Evolutionary conservation across 768 basidiomycete genomes (phyloP).

Genomic region (Tricholoma sp.): DNA sequence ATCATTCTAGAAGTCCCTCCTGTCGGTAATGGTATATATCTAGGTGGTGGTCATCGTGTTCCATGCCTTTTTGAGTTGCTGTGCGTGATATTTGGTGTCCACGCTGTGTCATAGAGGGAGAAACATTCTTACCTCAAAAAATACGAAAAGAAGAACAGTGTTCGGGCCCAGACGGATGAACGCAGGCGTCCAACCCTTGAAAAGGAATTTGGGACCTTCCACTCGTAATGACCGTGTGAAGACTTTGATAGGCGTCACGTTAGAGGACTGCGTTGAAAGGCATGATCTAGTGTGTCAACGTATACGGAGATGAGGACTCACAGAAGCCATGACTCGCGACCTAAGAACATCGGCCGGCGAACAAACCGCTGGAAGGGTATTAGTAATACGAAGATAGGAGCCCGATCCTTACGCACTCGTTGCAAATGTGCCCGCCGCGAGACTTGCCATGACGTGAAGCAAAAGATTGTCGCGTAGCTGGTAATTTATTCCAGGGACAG

Average conservation of each 20-base stretch:
- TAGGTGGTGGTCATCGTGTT: slow-evolving; percentile 15
- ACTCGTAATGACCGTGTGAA: slow-evolving; percentile 55
- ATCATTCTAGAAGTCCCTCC: background rate
- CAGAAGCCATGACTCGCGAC: slow-evolving; percentile 75
- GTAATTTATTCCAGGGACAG: slow-evolving; percentile 50
- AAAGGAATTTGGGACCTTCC: slow-evolving; percentile 74
- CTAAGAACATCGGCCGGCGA: slow-evolving; percentile 75
- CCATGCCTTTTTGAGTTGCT: slow-evolving; percentile 76
- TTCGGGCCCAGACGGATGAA: slow-evolving; percentile 82
- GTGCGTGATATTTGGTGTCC: slow-evolving; percentile 6
- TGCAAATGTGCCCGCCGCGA: slow-evolving; percentile 67
- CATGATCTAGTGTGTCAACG: background rate
- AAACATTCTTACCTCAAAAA: slow-evolving; percentile 57
- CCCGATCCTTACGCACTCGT: slow-evolving; percentile 49
- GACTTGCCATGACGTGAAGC: slow-evolving; percentile 64
- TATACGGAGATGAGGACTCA: slow-evolving; percentile 26
- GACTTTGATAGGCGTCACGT: slow-evolving; percentile 44
- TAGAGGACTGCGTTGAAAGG: slow-evolving; percentile 42
- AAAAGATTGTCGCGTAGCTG: slow-evolving; percentile 61
- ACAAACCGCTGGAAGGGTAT: slow-evolving; percentile 52
- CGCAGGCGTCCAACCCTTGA: slow-evolving; percentile 89
- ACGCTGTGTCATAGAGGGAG: background rate
- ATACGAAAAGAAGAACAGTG: slow-evolving; percentile 80
- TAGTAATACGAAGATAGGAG: background rate
- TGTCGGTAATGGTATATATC: background rate